A percentile compares a stretch with the other conserved stretches of the same genome.
Evolutionary conservation across 2,329 filamentous ascomycete genomes (phyloP).

Genomic region (Pseudocercospora fuligena): DNA sequence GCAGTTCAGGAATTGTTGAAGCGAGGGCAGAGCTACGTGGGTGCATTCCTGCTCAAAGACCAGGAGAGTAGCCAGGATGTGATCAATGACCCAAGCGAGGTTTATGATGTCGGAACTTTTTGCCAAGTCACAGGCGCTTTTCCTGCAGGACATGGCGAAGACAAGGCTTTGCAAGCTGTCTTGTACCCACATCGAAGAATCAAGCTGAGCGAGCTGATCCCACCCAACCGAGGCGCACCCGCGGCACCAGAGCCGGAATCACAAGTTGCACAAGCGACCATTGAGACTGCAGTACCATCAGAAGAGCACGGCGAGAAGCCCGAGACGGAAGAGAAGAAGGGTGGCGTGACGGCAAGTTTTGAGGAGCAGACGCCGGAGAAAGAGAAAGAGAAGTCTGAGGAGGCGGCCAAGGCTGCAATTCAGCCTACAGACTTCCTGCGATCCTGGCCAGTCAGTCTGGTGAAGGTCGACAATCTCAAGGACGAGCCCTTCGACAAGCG

Average conservation of each 20-base stretch:
- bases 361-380: constrained; percentile 76
- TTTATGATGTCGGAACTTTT: constrained; percentile 95
- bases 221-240: constrained; percentile 61
- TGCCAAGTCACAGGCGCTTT: constrained; percentile 97
- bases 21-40: constrained; percentile 94
- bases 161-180: constrained; percentile 81
- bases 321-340: constrained; percentile 69
- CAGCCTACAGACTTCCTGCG: constrained; percentile 90
- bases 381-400: constrained; percentile 41
- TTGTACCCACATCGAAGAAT: constrained; percentile 96
- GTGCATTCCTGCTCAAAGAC: constrained; percentile 95
- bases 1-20: constrained; percentile 97
- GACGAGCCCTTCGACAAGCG: constrained; percentile 92
- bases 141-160: constrained; percentile 78
- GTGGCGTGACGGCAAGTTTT: constrained; percentile 95
- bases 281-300: constrained; percentile 29
- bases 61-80: constrained; percentile 92
- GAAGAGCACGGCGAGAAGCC: constrained; percentile 42
- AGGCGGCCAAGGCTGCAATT: constrained; percentile 48
- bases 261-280: constrained; percentile 58
- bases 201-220: constrained; percentile 80
- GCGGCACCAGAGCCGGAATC: constrained; percentile 55
- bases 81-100: constrained; percentile 86
- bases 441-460: constrained; percentile 89
- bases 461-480: constrained; percentile 89